Evolutionary conservation across 345 rosid species (phyloP).

Genomic region (Passiflora organensis): DNA sequence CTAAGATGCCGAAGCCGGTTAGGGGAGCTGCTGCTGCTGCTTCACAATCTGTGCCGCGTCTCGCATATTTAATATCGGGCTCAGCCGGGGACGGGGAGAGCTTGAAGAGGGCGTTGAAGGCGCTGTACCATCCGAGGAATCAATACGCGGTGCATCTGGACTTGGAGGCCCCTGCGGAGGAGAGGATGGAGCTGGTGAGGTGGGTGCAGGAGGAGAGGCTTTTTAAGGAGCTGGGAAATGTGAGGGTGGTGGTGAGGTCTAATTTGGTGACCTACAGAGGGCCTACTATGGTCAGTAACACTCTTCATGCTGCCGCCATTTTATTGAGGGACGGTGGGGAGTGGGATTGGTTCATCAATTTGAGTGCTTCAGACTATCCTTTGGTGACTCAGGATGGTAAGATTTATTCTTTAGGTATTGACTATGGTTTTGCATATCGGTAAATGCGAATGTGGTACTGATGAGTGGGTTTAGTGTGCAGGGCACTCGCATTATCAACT

Average conservation of each 20-base stretch:
- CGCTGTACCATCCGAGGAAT: constrained; percentile 86
- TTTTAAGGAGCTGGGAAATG: constrained; percentile 57
- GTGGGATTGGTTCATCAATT: constrained; percentile 94
- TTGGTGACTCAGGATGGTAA: constrained; percentile 88
- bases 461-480: too few relatives aligned
- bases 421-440: neutral
- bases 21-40: constrained; percentile 4
- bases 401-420: neutral
- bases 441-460: too few relatives aligned
- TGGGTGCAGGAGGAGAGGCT: constrained; percentile 49
- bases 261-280: constrained; percentile 86
- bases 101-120: constrained; percentile 62
- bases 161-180: constrained; percentile 68
- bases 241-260: constrained; percentile 60
- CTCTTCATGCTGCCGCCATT: constrained; percentile 81
- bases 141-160: constrained; percentile 76
- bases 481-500: too few relatives aligned
- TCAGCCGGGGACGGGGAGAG: constrained; percentile 70
- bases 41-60: constrained; percentile 38
- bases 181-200: constrained; percentile 59
- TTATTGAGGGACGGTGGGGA: constrained; percentile 67
- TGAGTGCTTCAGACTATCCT: constrained; percentile 95
- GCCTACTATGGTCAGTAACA: constrained; percentile 90
- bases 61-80: constrained; percentile 79
- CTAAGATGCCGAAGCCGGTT: constrained; percentile 23